These are phyloP conservation scores for Escallonia herrerae DNA, from an alignment of 129 eudicot genomes.

Conservation along the genomic window DNA sequence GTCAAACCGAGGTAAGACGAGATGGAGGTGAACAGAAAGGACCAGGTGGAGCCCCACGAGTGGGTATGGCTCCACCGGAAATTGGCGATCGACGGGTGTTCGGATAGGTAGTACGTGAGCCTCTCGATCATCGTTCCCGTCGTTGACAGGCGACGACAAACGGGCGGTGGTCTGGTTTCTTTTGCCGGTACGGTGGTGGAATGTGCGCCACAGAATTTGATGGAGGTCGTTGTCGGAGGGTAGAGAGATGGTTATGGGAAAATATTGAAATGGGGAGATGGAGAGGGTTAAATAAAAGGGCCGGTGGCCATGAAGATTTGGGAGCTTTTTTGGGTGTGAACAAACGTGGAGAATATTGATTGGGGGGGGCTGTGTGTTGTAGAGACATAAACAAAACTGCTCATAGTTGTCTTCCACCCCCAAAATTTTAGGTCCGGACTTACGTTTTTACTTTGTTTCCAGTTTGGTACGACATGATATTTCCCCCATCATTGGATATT, in stretches of 20 bases:
- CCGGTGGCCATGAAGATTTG: constrained; percentile 4
- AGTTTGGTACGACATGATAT: no score
- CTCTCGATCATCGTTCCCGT: constrained; percentile 25
- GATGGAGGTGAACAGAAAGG: constrained; percentile 63
- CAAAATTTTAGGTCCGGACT: no score
- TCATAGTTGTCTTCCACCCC: no score
- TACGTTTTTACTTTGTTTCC: no score
- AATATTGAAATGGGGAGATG: no score
- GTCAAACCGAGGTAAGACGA: constrained; percentile 40
- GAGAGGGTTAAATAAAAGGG: constrained; percentile 12
- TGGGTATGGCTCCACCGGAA: constrained; percentile 81
- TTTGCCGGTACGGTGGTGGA: not conserved
- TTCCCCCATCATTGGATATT: no score
- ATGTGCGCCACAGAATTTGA: not conserved
- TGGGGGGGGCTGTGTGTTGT: constrained; percentile 15
- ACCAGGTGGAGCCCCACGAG: constrained; percentile 84
- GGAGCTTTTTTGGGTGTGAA: not conserved
- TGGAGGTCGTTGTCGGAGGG: not conserved
- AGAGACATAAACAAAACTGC: not conserved
- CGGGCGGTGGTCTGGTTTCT: constrained; percentile 8
- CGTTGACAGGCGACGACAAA: constrained; percentile 16
- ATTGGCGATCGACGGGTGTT: constrained; percentile 53
- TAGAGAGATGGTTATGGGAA: not conserved
- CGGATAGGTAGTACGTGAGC: constrained; percentile 55
- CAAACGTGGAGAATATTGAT: constrained; percentile 2